Conservation (phyloP, 2,329 filamentous ascomycete genomes). For the Apiospora phragmitis region DNA sequence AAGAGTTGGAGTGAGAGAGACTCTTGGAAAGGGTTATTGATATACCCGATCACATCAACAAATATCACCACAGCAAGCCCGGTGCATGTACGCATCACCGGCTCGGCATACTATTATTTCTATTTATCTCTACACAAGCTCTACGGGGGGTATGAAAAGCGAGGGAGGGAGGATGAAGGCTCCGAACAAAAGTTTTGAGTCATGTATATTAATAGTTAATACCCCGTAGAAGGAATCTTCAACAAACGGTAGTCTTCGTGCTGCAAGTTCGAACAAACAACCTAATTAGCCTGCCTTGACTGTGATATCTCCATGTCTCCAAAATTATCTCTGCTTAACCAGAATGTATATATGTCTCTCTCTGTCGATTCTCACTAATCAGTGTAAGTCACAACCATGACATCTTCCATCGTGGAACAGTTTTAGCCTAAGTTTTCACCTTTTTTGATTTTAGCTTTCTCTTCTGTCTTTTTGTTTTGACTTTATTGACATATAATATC, state of each 20-base stretch:
- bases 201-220: constrained; percentile 11
- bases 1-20: background rate
- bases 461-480: no score
- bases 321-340: background rate
- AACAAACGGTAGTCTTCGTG: background rate
- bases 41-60: constrained; percentile 1
- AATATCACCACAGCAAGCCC: constrained; percentile 2
- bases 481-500: no score
- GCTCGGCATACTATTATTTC: background rate
- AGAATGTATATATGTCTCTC: background rate
- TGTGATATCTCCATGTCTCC: background rate
- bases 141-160: background rate
- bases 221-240: background rate
- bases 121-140: background rate
- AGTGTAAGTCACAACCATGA: no score
- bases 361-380: background rate
- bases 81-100: background rate
- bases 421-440: no score
- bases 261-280: background rate
- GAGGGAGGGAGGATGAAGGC: background rate
- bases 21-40: background rate
- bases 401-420: no score
- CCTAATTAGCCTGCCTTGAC: background rate
- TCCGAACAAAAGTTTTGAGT: background rate
- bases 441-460: no score